Evolutionary conservation across 179 eudicot genomes (phyloP), one percentile per base, ranked within the genome.

Genomic region (Drosera spatulata): DNA sequence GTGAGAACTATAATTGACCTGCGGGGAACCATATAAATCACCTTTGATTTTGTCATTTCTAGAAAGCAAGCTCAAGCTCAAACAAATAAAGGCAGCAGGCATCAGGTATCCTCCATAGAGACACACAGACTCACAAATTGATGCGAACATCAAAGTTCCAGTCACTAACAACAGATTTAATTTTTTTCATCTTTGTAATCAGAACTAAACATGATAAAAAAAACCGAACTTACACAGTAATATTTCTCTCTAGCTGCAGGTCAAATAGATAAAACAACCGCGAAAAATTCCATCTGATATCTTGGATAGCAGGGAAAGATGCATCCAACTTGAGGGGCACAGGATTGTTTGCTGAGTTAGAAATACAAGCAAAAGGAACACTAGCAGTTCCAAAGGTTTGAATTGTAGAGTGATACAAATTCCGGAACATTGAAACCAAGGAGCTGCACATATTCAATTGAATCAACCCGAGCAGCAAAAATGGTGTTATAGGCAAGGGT

Each of bases 221-320:
- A 59, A 55, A 14, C 55, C 51, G 51, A 75, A 1, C 99, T 86
- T 89, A 93, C 97, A 79, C 82, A 65, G 90, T 83, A 47, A 93
- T 91, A 71, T 93, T 82, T 79, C 80, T 89, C 82, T 93, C 99
- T 15, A 93, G 85, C 65, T 84, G 95, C 58, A 81, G 74, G 80
- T 93, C 86, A 85, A 93, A 89, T 62, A 86, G 65, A 85, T 93
- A 93, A 8, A 82, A 10, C 64, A 86, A 62, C 52, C 96, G 82
- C 33, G 88, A 62, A 49, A 84, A 62, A 78, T 72, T 76, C 95
- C 93, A 86, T 66, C 65, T 71, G 75, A 93, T 56, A 56, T 89
- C 99, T 69, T 78, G 80, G 58, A 84, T 3, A 6, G 96, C 78
- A 65, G 95, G 95, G 60, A 84, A 68, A 57, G 84, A 76, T 64